Percentiles rank a stretch among this genome's conserved stretches.
phyloP scores from a whole-genome alignment of 2,329 filamentous ascomycete genomes.

The Alternaria triticimaculans region DNA sequence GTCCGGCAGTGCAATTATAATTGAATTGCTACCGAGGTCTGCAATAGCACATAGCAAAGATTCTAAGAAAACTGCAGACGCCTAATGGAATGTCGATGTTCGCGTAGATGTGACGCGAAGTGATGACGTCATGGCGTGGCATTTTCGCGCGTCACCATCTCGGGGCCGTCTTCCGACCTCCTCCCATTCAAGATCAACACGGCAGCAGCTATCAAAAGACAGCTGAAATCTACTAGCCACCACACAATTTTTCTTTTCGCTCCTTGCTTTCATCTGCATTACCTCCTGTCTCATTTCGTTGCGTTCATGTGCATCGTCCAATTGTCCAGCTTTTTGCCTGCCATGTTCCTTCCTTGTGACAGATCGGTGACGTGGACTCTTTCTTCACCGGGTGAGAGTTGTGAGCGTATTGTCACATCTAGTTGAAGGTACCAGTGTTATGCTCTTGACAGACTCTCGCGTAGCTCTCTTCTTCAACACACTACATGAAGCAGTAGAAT shows the following conservation, averaged over 20 bases:
- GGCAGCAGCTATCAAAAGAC: neutral
- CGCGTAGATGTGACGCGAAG: neutral
- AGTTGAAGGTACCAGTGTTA: neutral
- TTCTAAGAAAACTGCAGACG: neutral
- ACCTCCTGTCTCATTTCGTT: neutral
- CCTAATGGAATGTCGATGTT: neutral
- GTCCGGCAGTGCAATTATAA: neutral
- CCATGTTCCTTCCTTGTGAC: neutral
- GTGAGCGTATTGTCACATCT: neutral
- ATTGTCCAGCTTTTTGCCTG: neutral
- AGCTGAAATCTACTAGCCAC: neutral
- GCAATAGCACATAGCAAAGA: neutral
- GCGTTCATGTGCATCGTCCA: neutral
- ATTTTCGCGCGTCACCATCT: neutral
- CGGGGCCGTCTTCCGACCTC: neutral
- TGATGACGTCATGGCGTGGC: neutral
- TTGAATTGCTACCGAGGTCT: neutral
- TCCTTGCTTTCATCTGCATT: neutral
- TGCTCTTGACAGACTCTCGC: neutral
- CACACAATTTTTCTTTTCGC: neutral
- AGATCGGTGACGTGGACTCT: neutral
- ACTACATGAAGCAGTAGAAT: neutral
- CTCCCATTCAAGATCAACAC: neutral
- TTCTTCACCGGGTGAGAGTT: neutral
- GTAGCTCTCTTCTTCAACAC: neutral